These are phyloP conservation scores for Seiridium cupressi DNA, from an alignment of 2,329 filamentous ascomycete genomes.

Conservation along the genomic window DNA sequence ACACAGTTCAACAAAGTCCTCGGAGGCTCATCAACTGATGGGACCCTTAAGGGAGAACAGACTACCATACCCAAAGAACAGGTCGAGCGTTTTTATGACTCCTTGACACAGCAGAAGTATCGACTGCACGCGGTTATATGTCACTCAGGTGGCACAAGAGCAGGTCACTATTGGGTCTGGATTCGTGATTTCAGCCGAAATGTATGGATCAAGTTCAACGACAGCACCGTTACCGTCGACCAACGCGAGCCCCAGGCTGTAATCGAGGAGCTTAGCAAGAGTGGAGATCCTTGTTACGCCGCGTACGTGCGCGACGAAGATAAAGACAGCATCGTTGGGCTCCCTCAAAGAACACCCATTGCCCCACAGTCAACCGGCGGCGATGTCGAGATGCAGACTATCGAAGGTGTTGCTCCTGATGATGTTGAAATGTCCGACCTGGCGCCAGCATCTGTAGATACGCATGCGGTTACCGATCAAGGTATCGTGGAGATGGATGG, in stretches of 20 bases:
- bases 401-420: slow-evolving; percentile 22
- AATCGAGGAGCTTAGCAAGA: slow-evolving; percentile 63
- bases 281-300: slow-evolving; percentile 78
- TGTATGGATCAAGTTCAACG: slow-evolving; percentile 93
- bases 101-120: slow-evolving; percentile 61
- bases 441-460: background rate
- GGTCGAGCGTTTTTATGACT: background rate
- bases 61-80: background rate
- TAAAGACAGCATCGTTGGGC: slow-evolving; percentile 52
- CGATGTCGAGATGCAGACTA: slow-evolving; percentile 22
- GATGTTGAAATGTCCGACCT: background rate
- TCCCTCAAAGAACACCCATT: slow-evolving; percentile 35
- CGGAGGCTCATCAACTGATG: background rate
- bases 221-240: slow-evolving; percentile 71
- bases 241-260: slow-evolving; percentile 65
- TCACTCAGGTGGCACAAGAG: slow-evolving; percentile 70
- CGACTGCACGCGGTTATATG: slow-evolving; percentile 90
- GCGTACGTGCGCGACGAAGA: slow-evolving; percentile 75
- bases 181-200: slow-evolving; percentile 82
- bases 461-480: background rate
- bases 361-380: slow-evolving; percentile 4
- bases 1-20: too few species aligned
- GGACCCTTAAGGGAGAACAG: background rate
- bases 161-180: slow-evolving; percentile 96
- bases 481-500: background rate